These are phyloP conservation scores for Podospora didyma DNA, from an alignment of 495 filamentous ascomycete species.

Conservation along the genomic window DNA sequence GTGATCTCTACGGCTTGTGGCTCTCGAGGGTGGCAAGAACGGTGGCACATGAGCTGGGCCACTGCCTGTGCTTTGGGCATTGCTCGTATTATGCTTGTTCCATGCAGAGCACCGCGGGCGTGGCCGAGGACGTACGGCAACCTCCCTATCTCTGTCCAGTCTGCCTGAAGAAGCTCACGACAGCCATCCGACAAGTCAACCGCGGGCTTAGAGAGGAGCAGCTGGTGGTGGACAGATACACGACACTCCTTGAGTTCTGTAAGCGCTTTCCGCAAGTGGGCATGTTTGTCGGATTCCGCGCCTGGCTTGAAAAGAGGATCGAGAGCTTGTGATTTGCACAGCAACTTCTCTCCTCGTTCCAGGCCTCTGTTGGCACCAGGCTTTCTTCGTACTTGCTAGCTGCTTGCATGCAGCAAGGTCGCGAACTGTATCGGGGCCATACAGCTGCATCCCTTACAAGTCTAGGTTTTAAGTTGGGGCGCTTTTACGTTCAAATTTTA, in stretches of 20 bases:
- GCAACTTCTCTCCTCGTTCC: no score
- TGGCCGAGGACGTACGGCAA: slow-evolving; percentile 61
- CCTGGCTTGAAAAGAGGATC: slow-evolving; percentile 35
- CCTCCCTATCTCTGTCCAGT: slow-evolving; percentile 65
- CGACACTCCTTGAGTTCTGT: slow-evolving; percentile 42
- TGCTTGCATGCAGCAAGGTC: no score
- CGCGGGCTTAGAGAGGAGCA: slow-evolving; percentile 17
- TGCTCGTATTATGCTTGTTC: slow-evolving; percentile 66
- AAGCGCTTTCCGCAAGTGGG: slow-evolving; percentile 29
- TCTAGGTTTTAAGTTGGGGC: no score
- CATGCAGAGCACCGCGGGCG: slow-evolving; percentile 60
- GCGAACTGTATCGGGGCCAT: no score
- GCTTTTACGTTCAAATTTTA: no score
- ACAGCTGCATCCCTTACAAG: no score
- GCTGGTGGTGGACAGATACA: slow-evolving; percentile 37
- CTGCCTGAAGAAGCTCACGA: slow-evolving; percentile 52
- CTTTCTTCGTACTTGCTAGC: no score
- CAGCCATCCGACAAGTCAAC: slow-evolving; percentile 16
- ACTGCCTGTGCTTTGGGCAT: slow-evolving; percentile 63
- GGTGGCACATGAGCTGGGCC: slow-evolving; percentile 56
- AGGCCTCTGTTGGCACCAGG: no score
- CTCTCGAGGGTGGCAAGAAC: neutral
- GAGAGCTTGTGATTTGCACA: neutral
- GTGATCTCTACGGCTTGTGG: neutral
- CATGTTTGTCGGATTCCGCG: slow-evolving; percentile 39